Conservation (phyloP, 768 basidiomycete species). For the Pulveroboletus sp. region DNA sequence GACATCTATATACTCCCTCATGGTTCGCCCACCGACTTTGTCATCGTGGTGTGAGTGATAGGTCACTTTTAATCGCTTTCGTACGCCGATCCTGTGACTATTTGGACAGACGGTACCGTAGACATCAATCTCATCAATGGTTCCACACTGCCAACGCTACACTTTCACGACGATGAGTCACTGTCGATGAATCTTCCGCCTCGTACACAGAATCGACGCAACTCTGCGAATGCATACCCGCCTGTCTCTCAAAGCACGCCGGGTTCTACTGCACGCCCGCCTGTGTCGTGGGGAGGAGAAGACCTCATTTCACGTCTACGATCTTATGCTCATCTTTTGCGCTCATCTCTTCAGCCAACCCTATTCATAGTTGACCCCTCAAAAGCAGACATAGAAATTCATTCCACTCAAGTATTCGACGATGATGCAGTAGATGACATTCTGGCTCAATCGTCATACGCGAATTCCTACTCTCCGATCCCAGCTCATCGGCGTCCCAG, state of each 20-base stretch:
- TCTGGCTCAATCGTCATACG: slow-evolving; percentile 71
- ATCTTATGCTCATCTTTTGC: slow-evolving; percentile 74
- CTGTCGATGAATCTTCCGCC: slow-evolving; percentile 58
- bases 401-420: slow-evolving; percentile 77
- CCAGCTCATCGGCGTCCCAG: slow-evolving; percentile 78
- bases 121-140: slow-evolving; percentile 86
- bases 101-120: slow-evolving; percentile 70
- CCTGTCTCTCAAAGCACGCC: slow-evolving; percentile 49
- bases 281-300: slow-evolving; percentile 82
- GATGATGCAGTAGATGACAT: slow-evolving; percentile 90
- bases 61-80: background rate
- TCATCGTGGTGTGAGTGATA: slow-evolving; percentile 73
- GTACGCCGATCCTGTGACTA: background rate
- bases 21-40: slow-evolving; percentile 78
- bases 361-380: slow-evolving; percentile 93
- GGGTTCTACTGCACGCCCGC: slow-evolving; percentile 36
- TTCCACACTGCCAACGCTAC: slow-evolving; percentile 80
- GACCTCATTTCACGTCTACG: slow-evolving; percentile 75
- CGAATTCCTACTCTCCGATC: slow-evolving; percentile 74
- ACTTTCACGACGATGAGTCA: slow-evolving; percentile 98
- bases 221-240: slow-evolving; percentile 55
- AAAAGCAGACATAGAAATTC: slow-evolving; percentile 86
- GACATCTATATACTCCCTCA: slow-evolving; percentile 83
- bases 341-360: slow-evolving; percentile 80
- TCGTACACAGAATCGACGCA: slow-evolving; percentile 34